Evolutionary conservation across 768 basidiomycete genomes (phyloP), one percentile per base, ranked within the genome.

Genomic region (Flagelloscypha sp.): DNA sequence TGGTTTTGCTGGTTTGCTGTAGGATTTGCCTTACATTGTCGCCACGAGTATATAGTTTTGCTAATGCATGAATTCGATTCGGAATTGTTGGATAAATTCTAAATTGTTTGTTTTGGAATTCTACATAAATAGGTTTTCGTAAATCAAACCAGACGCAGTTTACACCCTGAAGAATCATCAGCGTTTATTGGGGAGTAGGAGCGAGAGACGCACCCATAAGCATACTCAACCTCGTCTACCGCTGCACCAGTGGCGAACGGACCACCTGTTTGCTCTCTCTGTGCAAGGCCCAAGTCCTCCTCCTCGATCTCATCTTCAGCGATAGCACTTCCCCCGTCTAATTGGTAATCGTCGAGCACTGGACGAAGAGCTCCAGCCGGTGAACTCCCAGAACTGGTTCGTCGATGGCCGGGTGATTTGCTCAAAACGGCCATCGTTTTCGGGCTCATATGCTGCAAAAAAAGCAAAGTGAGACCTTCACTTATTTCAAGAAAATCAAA

Each of bases 341-440:
- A 65, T 17, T 79, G 84, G 48, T 75, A 74, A 75, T 73, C 6
- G 54, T 84, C 64, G 62, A 78, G 54, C 27, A 95, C 79, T 10
- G 93, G 90, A 22, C 92, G 76, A 31, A 97, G 70, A 10, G 87
- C 79, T 18, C 74, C 73, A n/a, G n/a, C n/a, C n/a, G n/a, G n/a
- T n/a, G n/a, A n/a, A n/a, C n/a, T n/a, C 22, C 88, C 88, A 5
- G 87, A 84, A 42, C 85, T 88, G 22, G 86, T 85, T 17, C 90
- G 74, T 17, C 92, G 73, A 31, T 68, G 66, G 27, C 84, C 81
- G 11, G 92, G 92, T 0, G 89, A 93, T 55, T 92, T 92, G 0
- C 92, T 86, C 30, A 97, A 65, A 7, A 89, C 84, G 9, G 86
- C 85, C 77, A 97, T 84, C 2, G 90, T 93, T 59, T 88, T 86